These are phyloP conservation scores for Citrullus colocynthis DNA, from an alignment of 306 rosid species.

Conservation along the genomic window DNA sequence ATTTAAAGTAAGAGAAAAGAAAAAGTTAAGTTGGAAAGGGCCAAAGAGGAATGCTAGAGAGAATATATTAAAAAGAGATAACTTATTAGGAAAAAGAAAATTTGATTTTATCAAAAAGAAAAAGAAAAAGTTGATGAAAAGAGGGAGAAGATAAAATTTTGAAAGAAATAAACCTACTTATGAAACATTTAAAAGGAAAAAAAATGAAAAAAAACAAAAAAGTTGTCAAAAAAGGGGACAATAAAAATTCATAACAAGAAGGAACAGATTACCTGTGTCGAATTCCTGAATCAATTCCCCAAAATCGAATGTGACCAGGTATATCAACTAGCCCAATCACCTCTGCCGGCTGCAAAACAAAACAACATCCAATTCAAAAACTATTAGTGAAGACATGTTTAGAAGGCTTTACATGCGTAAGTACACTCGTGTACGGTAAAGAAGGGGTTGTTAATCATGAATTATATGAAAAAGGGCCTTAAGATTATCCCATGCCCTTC, in stretches of 20 bases:
- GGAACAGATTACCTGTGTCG: slow-evolving; percentile 53
- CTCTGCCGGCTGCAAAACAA: slow-evolving; percentile 85
- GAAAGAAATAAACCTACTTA: not conserved
- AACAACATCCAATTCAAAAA: not conserved
- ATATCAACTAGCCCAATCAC: slow-evolving; percentile 92
- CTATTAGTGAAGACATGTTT: too few relatives aligned
- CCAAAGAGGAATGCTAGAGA: not conserved
- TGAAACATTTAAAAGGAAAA: not conserved
- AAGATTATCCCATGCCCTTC: not conserved
- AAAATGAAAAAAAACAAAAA: not conserved
- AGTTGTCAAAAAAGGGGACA: not conserved
- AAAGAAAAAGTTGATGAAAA: not conserved
- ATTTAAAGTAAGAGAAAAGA: not conserved
- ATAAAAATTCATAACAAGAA: not conserved
- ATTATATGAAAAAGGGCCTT: not conserved
- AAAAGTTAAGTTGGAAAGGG: not conserved
- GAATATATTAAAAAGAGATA: not conserved
- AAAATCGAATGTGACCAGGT: slow-evolving; percentile 69
- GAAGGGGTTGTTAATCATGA: not conserved
- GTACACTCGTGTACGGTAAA: not conserved
- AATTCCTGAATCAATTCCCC: slow-evolving; percentile 99
- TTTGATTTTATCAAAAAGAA: too few relatives aligned
- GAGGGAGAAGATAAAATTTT: not conserved
- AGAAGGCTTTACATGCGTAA: too few relatives aligned
- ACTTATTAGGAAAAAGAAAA: too few relatives aligned